Evolutionary conservation across 2,329 filamentous ascomycete species (phyloP), one percentile per base, ranked within the genome.

Genomic region (Parasarocladium wereldwijsianum): DNA sequence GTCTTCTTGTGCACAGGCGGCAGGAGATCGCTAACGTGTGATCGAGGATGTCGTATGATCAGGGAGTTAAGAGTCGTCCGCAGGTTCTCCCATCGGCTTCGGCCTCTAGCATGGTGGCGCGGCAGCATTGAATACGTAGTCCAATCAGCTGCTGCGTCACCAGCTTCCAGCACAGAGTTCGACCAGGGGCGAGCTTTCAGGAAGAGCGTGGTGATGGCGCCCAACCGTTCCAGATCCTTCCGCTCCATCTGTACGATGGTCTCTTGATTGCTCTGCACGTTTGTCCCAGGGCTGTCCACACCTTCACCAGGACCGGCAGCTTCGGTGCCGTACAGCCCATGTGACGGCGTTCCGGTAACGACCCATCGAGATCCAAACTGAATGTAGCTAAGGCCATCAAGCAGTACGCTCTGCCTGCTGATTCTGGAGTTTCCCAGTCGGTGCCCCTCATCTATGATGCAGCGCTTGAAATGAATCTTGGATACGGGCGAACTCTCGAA

Each of bases 381-480:
- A n/a, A 78, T 48, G 9, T 48, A 47, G 12, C 74, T 63, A 2
- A 76, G 49, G 2, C 62, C 58, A 3, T 57, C 45, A 13, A 70
- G 54, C 5, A 73, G 43, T 23, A 66, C 60, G 25, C 72, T 83
- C 40, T 62, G 70, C 30, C 58, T 60, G 8, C 58, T 57, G 5
- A 53, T 50, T 3, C 54, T 65, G 1, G 68, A 69, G 21, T 80
- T 77, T 0, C 83, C 82, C 34, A 93, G 75, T 35, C 70, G 79
- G 47, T 94, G 85, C 0, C 87, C 87, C 60, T 94, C 87, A 39
- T 96, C 87, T 12, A 93, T 78, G 26, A 96, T 86, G 26, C 92
- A 76, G 2, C 87, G 68, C 42, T 93, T 76, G 66, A 87, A 93
- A 41, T 83, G 84, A 4, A 94, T 52, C 6, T 69, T 53, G 22